phyloP scores from a whole-genome alignment of 2,329 filamentous ascomycete genomes.

The Chaetomiaceae sp. region DNA sequence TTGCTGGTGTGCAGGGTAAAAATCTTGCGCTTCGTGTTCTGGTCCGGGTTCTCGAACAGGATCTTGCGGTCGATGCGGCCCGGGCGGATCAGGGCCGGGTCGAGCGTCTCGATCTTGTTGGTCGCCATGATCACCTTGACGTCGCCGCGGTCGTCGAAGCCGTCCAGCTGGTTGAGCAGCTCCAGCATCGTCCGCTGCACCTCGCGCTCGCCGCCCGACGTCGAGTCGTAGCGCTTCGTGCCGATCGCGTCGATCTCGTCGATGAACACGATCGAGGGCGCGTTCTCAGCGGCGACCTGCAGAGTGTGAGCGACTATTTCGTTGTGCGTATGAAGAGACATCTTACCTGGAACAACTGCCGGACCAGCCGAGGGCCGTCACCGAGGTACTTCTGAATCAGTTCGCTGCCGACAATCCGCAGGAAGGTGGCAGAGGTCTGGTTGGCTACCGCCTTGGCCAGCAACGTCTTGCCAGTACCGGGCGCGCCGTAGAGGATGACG shows the following conservation, averaged over 20 bases:
- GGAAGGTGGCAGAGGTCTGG: slow-evolving; percentile 96
- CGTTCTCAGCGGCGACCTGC: slow-evolving; percentile 87
- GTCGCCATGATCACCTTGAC: slow-evolving; percentile 99
- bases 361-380: slow-evolving; percentile 88
- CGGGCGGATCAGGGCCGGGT: slow-evolving; percentile 91
- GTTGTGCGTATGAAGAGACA: no score
- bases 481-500: slow-evolving; percentile 96
- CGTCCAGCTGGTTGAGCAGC: slow-evolving; percentile 94
- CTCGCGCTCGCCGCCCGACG: slow-evolving; percentile 92
- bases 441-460: slow-evolving; percentile 97
- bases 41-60: slow-evolving; percentile 60
- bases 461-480: slow-evolving; percentile 93
- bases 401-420: slow-evolving; percentile 94
- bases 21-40: slow-evolving; percentile 96
- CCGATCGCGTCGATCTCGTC: slow-evolving; percentile 99
- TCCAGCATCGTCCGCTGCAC: slow-evolving; percentile 98
- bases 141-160: slow-evolving; percentile 96
- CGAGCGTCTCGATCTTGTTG: slow-evolving; percentile 98
- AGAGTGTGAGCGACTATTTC: slow-evolving; percentile 27
- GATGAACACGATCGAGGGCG: slow-evolving; percentile 96
- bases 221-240: slow-evolving; percentile 97
- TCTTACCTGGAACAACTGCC: slow-evolving; percentile 81
- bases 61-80: slow-evolving; percentile 99
- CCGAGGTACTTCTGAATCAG: slow-evolving; percentile 98
- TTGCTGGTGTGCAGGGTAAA: slow-evolving; percentile 97